phyloP scores from a whole-genome alignment of 2,329 filamentous ascomycete species.

The Trichoderma sp. region DNA sequence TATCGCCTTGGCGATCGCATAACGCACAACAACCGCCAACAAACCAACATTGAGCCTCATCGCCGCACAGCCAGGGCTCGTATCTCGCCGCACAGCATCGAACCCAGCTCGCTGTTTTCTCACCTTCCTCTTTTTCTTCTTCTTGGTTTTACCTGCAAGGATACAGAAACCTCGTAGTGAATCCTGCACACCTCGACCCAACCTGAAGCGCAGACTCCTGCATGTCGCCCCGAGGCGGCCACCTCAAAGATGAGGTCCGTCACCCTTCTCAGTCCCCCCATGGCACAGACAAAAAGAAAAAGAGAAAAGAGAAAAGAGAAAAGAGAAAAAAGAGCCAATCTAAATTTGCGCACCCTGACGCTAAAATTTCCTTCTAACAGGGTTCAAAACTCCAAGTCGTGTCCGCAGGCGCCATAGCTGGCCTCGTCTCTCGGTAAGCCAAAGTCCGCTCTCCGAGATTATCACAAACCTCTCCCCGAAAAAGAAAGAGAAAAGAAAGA shows the following conservation, averaged over 20 bases:
- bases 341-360: neutral
- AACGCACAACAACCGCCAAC: neutral
- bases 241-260: slow-evolving; percentile 58
- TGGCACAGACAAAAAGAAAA: neutral
- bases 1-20: neutral
- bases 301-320: neutral
- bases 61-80: neutral
- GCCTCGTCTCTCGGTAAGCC: slow-evolving; percentile 79
- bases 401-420: slow-evolving; percentile 61
- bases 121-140: neutral
- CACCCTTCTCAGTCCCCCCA: neutral
- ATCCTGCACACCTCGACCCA: neutral
- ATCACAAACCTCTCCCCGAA: neutral
- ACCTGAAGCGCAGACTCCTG: slow-evolving; percentile 23
- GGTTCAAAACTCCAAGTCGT: slow-evolving; percentile 57
- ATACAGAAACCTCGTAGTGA: neutral
- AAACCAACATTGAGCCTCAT: neutral
- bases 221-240: slow-evolving; percentile 39
- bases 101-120: neutral
- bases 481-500: neutral
- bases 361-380: slow-evolving; percentile 29
- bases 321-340: neutral
- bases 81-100: neutral
- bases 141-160: slow-evolving; percentile 20
- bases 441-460: neutral